Evolutionary conservation across 108 stramenopile genomes (phyloP), one percentile per base, ranked within the genome.

Genomic region (Aurantiochytrium sp.): DNA sequence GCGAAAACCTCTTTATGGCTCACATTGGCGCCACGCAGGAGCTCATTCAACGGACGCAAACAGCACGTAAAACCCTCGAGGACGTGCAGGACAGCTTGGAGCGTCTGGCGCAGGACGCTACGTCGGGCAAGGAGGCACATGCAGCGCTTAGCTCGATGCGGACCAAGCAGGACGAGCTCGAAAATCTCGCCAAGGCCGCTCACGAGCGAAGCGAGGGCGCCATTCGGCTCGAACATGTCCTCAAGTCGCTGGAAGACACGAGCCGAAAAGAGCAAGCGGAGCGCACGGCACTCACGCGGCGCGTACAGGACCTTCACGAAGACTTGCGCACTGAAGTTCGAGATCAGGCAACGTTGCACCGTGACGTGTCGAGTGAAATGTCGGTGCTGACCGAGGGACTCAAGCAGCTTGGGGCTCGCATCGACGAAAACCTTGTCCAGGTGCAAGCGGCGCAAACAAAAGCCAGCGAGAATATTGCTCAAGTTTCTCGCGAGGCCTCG

Each of bases 1-100:
- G 76, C 76, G 76, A 83, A 18, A 83, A 47, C 4, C 51, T 83
- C 25, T 83, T 83, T 45, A 83, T 83, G 76, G 76, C 76, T 1
- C 45, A 83, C 23, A 83, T 83, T 23, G 76, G 76, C n/a, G 76
- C 76, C 19, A 83, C 76, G 6, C 76, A 83, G 23, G 76, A 83
- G 51, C 76, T 83, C 3, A 53, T 53, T 4, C 49, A 23, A 35
- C 51, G 45, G 10, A 23, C 49, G 51, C 19, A 83, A 23, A 53
- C 51, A 12, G 10, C 49, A 2, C 76, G 51, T 12, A 12, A 83
- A 16, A 19, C 45, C 16, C 12, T 83, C 28, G 18, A 12, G 8
- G 23, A 83, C 45, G 23, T 83, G 51, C n/a, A 47, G 19, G 76
- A 53, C 49, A 35, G 43, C 51, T 18, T 83, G 10, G 45, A 6